A percentile compares a stretch with the other conserved stretches of the same genome.
These are phyloP conservation scores for Otatea glauca DNA, from an alignment of 176 grass and related monocot genomes.

Conservation along the genomic window DNA sequence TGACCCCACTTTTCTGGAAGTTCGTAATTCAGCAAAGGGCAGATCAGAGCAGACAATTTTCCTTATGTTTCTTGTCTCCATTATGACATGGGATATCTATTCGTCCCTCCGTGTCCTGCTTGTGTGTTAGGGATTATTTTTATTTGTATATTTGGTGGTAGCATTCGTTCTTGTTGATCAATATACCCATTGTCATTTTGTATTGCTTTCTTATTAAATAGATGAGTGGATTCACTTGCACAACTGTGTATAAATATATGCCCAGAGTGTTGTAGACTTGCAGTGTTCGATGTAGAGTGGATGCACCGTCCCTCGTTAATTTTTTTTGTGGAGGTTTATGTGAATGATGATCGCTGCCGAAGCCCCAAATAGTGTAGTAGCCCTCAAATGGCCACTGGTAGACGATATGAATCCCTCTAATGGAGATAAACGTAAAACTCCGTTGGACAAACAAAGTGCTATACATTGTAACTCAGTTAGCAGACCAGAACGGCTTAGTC, in stretches of 20 bases:
- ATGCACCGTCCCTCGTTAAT: background rate
- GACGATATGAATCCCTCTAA: no score
- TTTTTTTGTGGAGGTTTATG: background rate
- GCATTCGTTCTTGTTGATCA: slow-evolving; percentile 42
- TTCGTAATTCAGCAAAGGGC: slow-evolving; percentile 45
- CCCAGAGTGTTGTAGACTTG: slow-evolving; percentile 4
- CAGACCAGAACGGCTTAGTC: no score
- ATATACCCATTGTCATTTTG: slow-evolving; percentile 27
- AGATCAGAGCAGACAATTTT: slow-evolving; percentile 30
- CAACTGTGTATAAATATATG: slow-evolving; percentile 41
- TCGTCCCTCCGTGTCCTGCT: slow-evolving; percentile 36
- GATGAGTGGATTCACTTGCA: slow-evolving; percentile 24
- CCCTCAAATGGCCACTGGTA: no score
- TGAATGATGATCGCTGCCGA: background rate
- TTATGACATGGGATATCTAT: slow-evolving; percentile 45
- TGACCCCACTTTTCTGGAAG: slow-evolving; percentile 28
- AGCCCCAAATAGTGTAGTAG: background rate
- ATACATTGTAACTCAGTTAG: no score
- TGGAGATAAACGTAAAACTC: background rate
- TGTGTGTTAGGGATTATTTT: slow-evolving; percentile 47
- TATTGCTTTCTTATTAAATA: slow-evolving; percentile 37
- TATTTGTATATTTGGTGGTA: slow-evolving; percentile 51
- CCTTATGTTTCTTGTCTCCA: slow-evolving; percentile 16
- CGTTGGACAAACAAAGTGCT: background rate
- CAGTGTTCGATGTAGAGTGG: background rate